Evolutionary conservation across 1,139 yeast genomes (phyloP), one percentile per base, ranked within the genome.

Genomic region (Saccharomyces hybrid): DNA sequence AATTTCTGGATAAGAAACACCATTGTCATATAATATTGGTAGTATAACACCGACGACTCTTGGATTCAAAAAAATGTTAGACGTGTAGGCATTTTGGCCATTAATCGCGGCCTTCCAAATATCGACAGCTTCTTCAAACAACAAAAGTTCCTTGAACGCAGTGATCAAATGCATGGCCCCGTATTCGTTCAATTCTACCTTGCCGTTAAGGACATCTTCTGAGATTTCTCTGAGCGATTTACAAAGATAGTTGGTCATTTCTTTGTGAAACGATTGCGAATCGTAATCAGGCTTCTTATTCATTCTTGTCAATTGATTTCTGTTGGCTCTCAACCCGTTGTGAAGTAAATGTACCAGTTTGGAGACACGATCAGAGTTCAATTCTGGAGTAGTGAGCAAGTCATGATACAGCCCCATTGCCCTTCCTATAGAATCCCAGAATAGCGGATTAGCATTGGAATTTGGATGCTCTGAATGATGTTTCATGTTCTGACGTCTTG

Each of bases 1-100:
- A 51, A 82, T 74, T 60, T 85, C 89, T 49, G 81, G 83, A 64
- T 86, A 85, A 26, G 80, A 72, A 54, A 85, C 79, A 50, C 85
- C 83, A 52, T 79, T 75, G 56, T 81, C 82, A 60, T 77, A 83
- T 59, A 89, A 78, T 47, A 85, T 76, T 32, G 90, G 90, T 64
- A 88, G 76, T 41, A 87, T 79, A 8, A 84, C 81, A 31, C 95
- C 88, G 60, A 87, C 81, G 20, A 86, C 86, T 57, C 75, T 74
- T 58, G 83, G 87, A 63, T 75, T 75, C 69, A 66, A 65, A 58
- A 73, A 73, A 34, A 72, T 61, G 47, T 63, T 63, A 2, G 65
- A 59, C 11, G 69, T 61, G 50, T 61, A 61, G 28, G 61, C 58
- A 46, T 70, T 66, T 53, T 63, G 54, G 16, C 70, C 69, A 52